Percentiles rank a stretch among this genome's conserved stretches.
phyloP scores from a whole-genome alignment of 164 flowering plant species.

The Kingdonia uniflora region DNA sequence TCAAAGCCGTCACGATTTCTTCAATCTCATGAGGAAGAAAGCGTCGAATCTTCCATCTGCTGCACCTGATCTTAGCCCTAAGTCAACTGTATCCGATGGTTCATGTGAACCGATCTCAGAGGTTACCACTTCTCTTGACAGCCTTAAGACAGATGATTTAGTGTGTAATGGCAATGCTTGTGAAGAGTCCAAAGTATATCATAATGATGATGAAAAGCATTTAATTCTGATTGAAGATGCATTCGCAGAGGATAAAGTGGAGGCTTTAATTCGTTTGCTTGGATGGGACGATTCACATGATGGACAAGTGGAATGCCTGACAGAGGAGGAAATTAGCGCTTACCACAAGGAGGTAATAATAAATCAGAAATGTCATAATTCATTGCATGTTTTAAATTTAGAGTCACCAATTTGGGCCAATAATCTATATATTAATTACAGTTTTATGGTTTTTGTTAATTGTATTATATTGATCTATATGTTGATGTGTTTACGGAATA shows the following conservation, averaged over 20 bases:
- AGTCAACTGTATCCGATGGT: background rate
- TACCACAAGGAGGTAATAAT: conserved; percentile 5
- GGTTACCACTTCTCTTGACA: background rate
- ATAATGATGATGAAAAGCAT: conserved; percentile 3
- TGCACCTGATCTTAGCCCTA: background rate
- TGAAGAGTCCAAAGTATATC: background rate
- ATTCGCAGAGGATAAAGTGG: conserved; percentile 2
- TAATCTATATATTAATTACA: background rate
- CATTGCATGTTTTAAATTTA: background rate
- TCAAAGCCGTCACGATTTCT: background rate
- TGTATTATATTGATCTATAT: no score
- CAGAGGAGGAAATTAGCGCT: conserved; percentile 8
- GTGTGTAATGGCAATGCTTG: conserved; percentile 2
- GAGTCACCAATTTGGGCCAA: background rate
- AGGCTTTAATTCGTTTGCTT: conserved; percentile 5
- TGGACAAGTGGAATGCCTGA: background rate
- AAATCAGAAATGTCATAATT: background rate
- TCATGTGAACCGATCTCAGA: background rate
- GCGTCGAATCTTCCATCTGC: background rate
- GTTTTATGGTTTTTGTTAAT: no score
- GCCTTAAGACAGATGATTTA: background rate
- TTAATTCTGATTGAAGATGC: background rate
- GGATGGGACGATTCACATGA: conserved; percentile 7
- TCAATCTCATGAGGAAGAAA: conserved; percentile 3
- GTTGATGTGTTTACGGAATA: no score